Evolutionary conservation across 345 rosid species (phyloP).

Genomic region (Sisymbrium irio): DNA sequence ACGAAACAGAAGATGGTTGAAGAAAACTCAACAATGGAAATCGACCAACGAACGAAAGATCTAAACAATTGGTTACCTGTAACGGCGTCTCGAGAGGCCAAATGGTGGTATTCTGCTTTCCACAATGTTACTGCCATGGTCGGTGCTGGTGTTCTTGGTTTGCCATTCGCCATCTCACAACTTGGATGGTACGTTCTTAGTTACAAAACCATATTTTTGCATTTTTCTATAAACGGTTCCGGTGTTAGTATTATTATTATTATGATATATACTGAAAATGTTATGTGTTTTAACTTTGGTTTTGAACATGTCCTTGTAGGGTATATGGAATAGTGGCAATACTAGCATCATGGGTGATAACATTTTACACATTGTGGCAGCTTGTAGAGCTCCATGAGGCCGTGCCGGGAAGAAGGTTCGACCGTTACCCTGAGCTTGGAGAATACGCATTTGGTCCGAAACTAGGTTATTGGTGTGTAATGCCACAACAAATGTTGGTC

Average conservation of each 20-base stretch:
- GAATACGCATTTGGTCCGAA: conserved; percentile 64
- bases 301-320: neutral
- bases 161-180: neutral
- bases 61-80: neutral
- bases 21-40: neutral
- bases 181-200: neutral
- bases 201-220: neutral
- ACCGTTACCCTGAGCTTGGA: conserved; percentile 67
- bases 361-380: neutral
- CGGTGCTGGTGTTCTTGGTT: neutral
- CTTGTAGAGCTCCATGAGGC: conserved; percentile 60
- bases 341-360: neutral
- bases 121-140: neutral
- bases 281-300: neutral
- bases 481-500: conserved; percentile 66
- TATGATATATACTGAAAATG: no score
- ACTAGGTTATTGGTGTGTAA: conserved; percentile 65
- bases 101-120: neutral
- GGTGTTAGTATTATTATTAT: no score
- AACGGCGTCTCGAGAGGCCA: neutral
- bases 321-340: neutral
- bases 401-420: conserved; percentile 64
- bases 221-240: neutral
- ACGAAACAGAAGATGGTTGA: neutral
- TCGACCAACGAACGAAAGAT: neutral